These are phyloP conservation scores for Allium fistulosum DNA, from an alignment of 106 monocot species.

Conservation along the genomic window DNA sequence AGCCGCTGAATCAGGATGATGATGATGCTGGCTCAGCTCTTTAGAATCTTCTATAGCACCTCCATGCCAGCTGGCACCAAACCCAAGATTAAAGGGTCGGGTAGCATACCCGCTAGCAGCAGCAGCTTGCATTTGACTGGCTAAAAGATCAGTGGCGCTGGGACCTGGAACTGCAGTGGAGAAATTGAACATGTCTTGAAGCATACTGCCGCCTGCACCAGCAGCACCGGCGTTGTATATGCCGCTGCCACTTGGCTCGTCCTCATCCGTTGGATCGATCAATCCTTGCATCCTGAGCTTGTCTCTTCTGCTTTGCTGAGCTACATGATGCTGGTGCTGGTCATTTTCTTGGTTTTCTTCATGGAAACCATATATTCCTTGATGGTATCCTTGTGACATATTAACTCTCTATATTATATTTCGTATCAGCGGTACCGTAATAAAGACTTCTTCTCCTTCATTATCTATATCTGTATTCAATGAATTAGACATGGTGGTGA, in stretches of 20 bases:
- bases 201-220: slow-evolving; percentile 33
- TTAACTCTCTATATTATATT: background rate
- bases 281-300: slow-evolving; percentile 60
- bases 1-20: slow-evolving; percentile 31
- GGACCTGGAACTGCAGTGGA: slow-evolving; percentile 9
- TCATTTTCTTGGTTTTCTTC: slow-evolving; percentile 32
- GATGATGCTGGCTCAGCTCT: slow-evolving; percentile 5
- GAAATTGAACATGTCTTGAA: slow-evolving; percentile 91
- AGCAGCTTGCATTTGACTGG: slow-evolving; percentile 33
- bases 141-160: slow-evolving; percentile 51
- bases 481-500: background rate
- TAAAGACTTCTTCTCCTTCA: slow-evolving; percentile 13
- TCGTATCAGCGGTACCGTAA: background rate
- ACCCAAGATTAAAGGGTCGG: background rate
- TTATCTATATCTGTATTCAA: background rate
- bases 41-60: background rate
- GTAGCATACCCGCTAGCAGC: background rate
- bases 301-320: slow-evolving; percentile 66
- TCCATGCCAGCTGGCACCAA: background rate
- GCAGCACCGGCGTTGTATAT: slow-evolving; percentile 6
- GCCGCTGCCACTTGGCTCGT: background rate
- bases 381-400: slow-evolving; percentile 96
- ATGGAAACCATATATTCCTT: slow-evolving; percentile 68
- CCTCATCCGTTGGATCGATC: slow-evolving; percentile 9
- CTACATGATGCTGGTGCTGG: slow-evolving; percentile 43